These are phyloP conservation scores for Euphorbia corollata DNA, from an alignment of 441 rosid species.

Conservation along the genomic window DNA sequence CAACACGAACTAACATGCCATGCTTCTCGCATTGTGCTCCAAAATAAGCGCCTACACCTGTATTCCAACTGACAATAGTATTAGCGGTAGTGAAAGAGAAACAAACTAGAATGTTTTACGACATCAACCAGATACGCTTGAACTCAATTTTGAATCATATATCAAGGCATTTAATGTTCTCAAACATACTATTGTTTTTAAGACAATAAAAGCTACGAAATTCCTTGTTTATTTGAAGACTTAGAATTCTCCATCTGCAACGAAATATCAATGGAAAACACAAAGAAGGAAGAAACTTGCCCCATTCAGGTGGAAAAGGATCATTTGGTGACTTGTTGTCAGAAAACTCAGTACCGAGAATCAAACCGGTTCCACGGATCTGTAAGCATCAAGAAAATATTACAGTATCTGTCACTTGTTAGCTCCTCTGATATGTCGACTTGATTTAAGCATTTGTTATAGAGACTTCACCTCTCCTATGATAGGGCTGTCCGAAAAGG, in stretches of 20 bases:
- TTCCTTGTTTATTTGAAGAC: no score
- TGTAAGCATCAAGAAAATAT: slow-evolving; percentile 26
- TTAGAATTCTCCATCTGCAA: no score
- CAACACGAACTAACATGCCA: slow-evolving; percentile 77
- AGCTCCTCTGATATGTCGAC: background rate
- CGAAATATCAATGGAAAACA: no score
- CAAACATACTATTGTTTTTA: no score
- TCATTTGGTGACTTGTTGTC: slow-evolving; percentile 85
- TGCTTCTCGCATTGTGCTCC: slow-evolving; percentile 75
- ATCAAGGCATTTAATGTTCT: no score
- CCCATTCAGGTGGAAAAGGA: slow-evolving; percentile 95
- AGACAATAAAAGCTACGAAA: no score
- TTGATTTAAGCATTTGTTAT: slow-evolving; percentile 4
- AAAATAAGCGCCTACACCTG: slow-evolving; percentile 77
- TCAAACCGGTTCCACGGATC: slow-evolving; percentile 92
- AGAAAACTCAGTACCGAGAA: slow-evolving; percentile 72
- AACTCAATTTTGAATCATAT: no score
- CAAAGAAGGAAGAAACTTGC: slow-evolving; percentile 31
- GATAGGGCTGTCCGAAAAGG: slow-evolving; percentile 69
- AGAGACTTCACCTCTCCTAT: slow-evolving; percentile 67
- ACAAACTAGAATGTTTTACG: no score
- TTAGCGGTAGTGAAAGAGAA: background rate
- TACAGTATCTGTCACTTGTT: background rate
- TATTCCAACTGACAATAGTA: background rate
- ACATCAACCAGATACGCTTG: no score